Evolutionary conservation across 768 basidiomycete genomes (phyloP).

Genomic region (Stropharia rugosoannulata): DNA sequence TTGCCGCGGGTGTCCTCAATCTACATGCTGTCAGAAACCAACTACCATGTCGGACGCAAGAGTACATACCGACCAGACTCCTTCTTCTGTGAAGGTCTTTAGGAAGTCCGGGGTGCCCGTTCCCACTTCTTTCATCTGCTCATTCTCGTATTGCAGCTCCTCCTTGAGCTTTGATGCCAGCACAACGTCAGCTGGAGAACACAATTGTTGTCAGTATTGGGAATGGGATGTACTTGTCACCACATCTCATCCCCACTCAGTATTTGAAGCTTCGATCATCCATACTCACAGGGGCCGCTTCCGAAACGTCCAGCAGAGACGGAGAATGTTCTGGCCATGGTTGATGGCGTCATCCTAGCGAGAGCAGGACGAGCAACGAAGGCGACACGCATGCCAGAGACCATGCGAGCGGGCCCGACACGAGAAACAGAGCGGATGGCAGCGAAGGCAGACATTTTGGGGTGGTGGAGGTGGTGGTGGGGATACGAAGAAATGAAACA

Average conservation of each 20-base stretch:
- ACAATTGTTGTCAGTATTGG: conserved; percentile 3
- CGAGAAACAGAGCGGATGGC: conserved; percentile 56
- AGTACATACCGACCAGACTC: conserved; percentile 73
- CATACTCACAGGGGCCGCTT: conserved; percentile 43
- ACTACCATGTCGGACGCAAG: background rate
- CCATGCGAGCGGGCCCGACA: conserved; percentile 37
- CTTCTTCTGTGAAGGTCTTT: conserved; percentile 66
- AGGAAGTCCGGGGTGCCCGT: conserved; percentile 68
- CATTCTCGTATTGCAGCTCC: conserved; percentile 86
- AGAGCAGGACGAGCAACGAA: conserved; percentile 18
- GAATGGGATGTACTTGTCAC: background rate
- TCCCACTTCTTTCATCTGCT: conserved; percentile 38
- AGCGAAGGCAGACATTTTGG: conserved; percentile 61
- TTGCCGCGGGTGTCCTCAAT: conserved; percentile 68
- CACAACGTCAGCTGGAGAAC: conserved; percentile 60
- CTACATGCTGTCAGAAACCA: conserved; percentile 29
- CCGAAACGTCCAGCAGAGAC: conserved; percentile 41
- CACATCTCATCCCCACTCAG: background rate
- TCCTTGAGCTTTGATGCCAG: conserved; percentile 74
- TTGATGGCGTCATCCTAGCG: conserved; percentile 14
- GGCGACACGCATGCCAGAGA: conserved; percentile 28
- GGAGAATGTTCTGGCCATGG: conserved; percentile 41
- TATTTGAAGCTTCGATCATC: background rate
- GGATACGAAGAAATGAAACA: background rate
- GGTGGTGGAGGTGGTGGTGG: background rate